These are phyloP conservation scores for Arthroderma sp. DNA, from an alignment of 2,329 filamentous ascomycete genomes.

Conservation along the genomic window DNA sequence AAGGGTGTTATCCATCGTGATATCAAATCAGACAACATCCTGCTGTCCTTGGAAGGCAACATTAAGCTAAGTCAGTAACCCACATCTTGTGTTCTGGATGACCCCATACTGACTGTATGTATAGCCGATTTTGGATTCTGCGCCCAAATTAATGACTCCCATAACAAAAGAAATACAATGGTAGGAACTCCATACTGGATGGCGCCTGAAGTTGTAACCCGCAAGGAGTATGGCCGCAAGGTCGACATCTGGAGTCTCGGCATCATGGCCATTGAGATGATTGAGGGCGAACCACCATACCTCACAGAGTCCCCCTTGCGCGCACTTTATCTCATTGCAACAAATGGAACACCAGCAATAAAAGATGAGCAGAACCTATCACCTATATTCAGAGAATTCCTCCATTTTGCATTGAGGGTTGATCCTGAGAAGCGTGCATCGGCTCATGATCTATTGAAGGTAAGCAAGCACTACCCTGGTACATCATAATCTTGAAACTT, in stretches of 20 bases:
- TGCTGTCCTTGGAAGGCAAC: conserved; percentile 83
- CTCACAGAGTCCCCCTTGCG: conserved; percentile 87
- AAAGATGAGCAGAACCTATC: conserved; percentile 82
- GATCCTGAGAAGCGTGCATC: conserved; percentile 94
- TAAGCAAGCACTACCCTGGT: conserved; percentile 37
- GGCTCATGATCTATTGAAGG: conserved; percentile 82
- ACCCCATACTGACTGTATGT: conserved; percentile 10
- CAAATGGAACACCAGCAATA: conserved; percentile 86
- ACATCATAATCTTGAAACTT: background rate
- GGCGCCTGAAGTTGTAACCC: conserved; percentile 93
- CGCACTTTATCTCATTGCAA: conserved; percentile 90
- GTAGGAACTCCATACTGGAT: conserved; percentile 99
- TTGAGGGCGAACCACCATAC: conserved; percentile 94
- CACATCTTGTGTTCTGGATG: conserved; percentile 10
- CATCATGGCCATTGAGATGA: conserved; percentile 99
- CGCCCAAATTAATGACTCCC: conserved; percentile 91
- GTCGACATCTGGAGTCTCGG: conserved; percentile 98
- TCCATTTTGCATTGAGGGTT: conserved; percentile 86
- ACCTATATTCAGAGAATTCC: conserved; percentile 74
- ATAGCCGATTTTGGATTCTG: conserved; percentile 96
- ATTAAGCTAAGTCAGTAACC: conserved; percentile 56
- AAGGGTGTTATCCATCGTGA: conserved; percentile 97
- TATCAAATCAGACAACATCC: conserved; percentile 97
- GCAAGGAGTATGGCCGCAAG: conserved; percentile 95
- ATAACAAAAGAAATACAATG: conserved; percentile 97